Conservation (phyloP, 2,329 filamentous ascomycete genomes). For the Botrytis pseudocinerea region DNA sequence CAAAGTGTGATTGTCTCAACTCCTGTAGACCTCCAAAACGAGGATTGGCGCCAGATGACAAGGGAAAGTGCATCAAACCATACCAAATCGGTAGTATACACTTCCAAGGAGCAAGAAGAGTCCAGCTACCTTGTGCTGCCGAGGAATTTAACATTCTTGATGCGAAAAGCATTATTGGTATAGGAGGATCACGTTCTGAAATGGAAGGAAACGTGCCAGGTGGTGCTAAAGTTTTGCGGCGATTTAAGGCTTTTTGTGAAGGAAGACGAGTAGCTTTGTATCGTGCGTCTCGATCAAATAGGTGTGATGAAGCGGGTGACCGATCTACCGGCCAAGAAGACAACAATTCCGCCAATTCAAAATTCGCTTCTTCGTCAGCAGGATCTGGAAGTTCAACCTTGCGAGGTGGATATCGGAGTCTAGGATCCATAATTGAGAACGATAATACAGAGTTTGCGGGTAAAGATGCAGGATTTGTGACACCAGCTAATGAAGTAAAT, state of each 20-base stretch:
- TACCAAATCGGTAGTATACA: slow-evolving; percentile 87
- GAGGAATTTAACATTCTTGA: slow-evolving; percentile 51
- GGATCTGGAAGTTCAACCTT: slow-evolving; percentile 47
- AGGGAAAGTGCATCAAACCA: slow-evolving; percentile 76
- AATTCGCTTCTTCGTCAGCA: slow-evolving; percentile 42
- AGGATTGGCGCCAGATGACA: slow-evolving; percentile 77
- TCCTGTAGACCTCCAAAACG: slow-evolving; percentile 82
- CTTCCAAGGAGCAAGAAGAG: slow-evolving; percentile 84
- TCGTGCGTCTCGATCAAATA: slow-evolving; percentile 71
- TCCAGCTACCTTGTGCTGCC: slow-evolving; percentile 72
- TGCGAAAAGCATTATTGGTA: slow-evolving; percentile 73
- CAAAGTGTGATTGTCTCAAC: slow-evolving; percentile 76
- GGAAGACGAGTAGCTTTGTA: slow-evolving; percentile 65
- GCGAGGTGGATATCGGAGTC: slow-evolving; percentile 73
- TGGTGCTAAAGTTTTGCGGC: slow-evolving; percentile 63
- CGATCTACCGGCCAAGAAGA: slow-evolving; percentile 68
- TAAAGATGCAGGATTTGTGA: slow-evolving; percentile 69
- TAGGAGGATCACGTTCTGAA: slow-evolving; percentile 65
- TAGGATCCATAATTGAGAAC: slow-evolving; percentile 76
- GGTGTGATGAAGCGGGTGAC: slow-evolving; percentile 47
- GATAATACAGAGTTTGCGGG: slow-evolving; percentile 69
- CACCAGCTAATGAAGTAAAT: slow-evolving; percentile 54
- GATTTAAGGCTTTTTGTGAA: slow-evolving; percentile 78
- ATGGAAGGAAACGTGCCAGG: slow-evolving; percentile 64
- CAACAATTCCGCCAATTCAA: slow-evolving; percentile 58